Conservation (phyloP, 352 stramenopile species). For the Elongisporangium anandrum region DNA sequence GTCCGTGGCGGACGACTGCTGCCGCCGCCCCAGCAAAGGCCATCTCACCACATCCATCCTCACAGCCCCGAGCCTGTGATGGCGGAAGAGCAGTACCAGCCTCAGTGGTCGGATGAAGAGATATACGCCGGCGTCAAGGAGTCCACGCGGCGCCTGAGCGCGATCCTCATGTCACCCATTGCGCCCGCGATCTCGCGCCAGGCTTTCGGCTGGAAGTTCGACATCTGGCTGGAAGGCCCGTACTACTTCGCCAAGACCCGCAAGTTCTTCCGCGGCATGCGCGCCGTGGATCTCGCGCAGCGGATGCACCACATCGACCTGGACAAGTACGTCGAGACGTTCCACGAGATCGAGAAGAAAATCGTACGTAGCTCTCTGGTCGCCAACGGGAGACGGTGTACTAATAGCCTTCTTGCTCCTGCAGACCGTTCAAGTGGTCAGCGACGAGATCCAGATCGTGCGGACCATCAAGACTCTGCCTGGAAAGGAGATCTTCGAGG, state of each 20-base stretch:
- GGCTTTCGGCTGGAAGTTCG: constrained; percentile 62
- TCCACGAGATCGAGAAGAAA: constrained; percentile 56
- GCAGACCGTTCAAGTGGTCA: constrained; percentile 26
- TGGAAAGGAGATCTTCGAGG: constrained; percentile 38
- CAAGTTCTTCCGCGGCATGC: constrained; percentile 61
- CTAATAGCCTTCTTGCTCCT: not conserved
- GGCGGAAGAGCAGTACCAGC: constrained; percentile 3
- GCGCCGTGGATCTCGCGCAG: constrained; percentile 45
- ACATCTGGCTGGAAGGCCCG: constrained; percentile 48
- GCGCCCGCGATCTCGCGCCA: constrained; percentile 31
- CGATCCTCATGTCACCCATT: constrained; percentile 32
- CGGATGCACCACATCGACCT: constrained; percentile 49
- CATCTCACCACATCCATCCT: too few species aligned
- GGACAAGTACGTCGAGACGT: constrained; percentile 56
- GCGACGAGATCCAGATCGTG: constrained; percentile 49
- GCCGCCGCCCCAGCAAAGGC: too few species aligned
- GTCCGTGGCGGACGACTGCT: not conserved
- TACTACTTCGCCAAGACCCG: constrained; percentile 49
- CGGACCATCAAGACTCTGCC: constrained; percentile 50
- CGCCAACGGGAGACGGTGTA: not conserved
- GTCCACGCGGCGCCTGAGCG: constrained; percentile 33
- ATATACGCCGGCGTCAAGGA: constrained; percentile 27
- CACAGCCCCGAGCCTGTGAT: constrained; percentile 11
- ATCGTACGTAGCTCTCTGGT: constrained; percentile 2
- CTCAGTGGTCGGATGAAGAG: constrained; percentile 23